phyloP scores from a whole-genome alignment of 306 rosid species.

The Prunus fruticosa region DNA sequence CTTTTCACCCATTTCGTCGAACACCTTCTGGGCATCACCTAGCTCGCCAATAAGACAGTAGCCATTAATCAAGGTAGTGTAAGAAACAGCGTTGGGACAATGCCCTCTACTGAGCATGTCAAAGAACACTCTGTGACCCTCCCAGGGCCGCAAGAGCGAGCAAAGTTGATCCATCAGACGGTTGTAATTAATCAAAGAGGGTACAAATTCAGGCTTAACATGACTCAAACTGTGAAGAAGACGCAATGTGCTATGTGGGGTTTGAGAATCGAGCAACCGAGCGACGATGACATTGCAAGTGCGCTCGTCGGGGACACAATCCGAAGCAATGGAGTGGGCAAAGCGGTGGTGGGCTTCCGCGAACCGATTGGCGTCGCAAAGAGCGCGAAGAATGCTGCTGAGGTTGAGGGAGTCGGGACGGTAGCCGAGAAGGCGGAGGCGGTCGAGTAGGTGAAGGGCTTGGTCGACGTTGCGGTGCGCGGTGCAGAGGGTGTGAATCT shows the following conservation, averaged over 20 bases:
- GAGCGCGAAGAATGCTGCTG: slow-evolving; percentile 53
- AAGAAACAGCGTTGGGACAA: slow-evolving; percentile 65
- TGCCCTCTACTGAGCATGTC: slow-evolving; percentile 74
- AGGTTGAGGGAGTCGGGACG: slow-evolving; percentile 43
- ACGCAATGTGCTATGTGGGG: slow-evolving; percentile 48
- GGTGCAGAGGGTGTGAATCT: slow-evolving; percentile 43
- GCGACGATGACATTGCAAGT: slow-evolving; percentile 77
- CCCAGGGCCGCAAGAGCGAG: slow-evolving; percentile 35
- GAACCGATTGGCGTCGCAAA: slow-evolving; percentile 68
- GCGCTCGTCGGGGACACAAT: slow-evolving; percentile 67
- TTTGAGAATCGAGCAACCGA: slow-evolving; percentile 51
- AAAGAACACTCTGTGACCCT: slow-evolving; percentile 60
- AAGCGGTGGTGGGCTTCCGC: slow-evolving; percentile 65
- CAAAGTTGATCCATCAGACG: slow-evolving; percentile 85
- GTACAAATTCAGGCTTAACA: slow-evolving; percentile 59
- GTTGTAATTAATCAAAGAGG: slow-evolving; percentile 66
- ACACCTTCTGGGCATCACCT: slow-evolving; percentile 54
- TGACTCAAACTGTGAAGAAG: slow-evolving; percentile 32
- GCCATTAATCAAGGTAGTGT: slow-evolving; percentile 70
- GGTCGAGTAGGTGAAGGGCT: slow-evolving; percentile 46
- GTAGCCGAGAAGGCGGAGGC: slow-evolving; percentile 49
- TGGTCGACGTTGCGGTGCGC: slow-evolving; percentile 38
- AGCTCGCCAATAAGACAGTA: slow-evolving; percentile 45
- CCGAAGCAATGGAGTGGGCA: slow-evolving; percentile 43
- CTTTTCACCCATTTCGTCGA: slow-evolving; percentile 70